These are phyloP conservation scores for Xanthoparmelia taractica DNA, from an alignment of 495 filamentous ascomycete species.

Conservation along the genomic window DNA sequence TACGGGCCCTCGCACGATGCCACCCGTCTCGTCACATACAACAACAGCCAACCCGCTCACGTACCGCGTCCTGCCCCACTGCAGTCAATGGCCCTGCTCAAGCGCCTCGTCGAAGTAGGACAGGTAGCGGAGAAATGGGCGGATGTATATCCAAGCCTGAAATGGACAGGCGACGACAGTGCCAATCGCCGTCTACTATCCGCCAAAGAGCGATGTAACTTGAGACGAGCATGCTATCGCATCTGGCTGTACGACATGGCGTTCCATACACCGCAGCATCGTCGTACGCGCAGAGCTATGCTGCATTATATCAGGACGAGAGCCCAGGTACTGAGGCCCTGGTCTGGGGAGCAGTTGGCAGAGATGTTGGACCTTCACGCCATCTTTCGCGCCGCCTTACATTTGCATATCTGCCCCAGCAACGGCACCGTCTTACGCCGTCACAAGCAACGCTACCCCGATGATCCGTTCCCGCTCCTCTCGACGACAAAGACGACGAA, in stretches of 20 bases:
- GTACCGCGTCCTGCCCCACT: constrained; percentile 39
- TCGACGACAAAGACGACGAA: constrained; percentile 43
- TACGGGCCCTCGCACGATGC: constrained; percentile 55
- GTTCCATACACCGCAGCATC: constrained; percentile 44
- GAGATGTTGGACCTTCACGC: constrained; percentile 49
- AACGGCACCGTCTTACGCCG: constrained; percentile 53
- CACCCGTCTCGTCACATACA: constrained; percentile 52
- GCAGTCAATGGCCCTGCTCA: constrained; percentile 47
- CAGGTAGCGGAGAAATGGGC: constrained; percentile 56
- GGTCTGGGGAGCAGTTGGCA: constrained; percentile 44
- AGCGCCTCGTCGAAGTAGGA: constrained; percentile 52
- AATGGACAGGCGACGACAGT: constrained; percentile 51
- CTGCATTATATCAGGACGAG: constrained; percentile 41
- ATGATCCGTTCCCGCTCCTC: constrained; percentile 40
- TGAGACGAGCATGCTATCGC: constrained; percentile 62
- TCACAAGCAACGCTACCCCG: constrained; percentile 48
- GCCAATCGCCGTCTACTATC: constrained; percentile 56
- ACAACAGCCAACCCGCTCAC: constrained; percentile 49
- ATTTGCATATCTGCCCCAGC: constrained; percentile 51
- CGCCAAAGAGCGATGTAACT: constrained; percentile 44
- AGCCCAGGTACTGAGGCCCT: constrained; percentile 50
- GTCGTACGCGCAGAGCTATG: constrained; percentile 41
- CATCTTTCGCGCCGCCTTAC: constrained; percentile 45
- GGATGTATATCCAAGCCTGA: constrained; percentile 58
- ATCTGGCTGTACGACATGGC: constrained; percentile 59